phyloP scores from a whole-genome alignment of 352 stramenopile species.

The Phytopythium delawarense region DNA sequence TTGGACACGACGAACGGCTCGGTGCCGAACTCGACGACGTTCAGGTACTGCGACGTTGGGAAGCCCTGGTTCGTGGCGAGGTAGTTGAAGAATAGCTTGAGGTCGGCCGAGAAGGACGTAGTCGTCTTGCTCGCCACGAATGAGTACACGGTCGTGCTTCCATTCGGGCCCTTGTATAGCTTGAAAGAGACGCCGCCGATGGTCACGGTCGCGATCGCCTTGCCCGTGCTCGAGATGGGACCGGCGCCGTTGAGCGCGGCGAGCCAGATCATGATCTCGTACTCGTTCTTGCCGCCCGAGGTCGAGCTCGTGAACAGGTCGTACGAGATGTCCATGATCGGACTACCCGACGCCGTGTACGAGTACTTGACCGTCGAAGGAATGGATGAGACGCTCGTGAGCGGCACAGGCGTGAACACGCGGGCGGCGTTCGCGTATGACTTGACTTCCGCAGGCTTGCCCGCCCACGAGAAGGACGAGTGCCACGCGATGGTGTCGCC shows the following conservation, averaged over 20 bases:
- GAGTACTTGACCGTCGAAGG: constrained; percentile 29
- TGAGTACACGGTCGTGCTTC: too few species aligned
- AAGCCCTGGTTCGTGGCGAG: constrained; percentile 16
- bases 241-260: constrained; percentile 26
- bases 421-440: constrained; percentile 21
- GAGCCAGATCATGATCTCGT: constrained; percentile 38
- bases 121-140: constrained; percentile 14
- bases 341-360: constrained; percentile 21
- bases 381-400: constrained; percentile 28
- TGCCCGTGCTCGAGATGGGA: constrained; percentile 26
- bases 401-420: constrained; percentile 19
- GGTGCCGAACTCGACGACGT: constrained; percentile 23
- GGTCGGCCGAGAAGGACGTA: constrained; percentile 26
- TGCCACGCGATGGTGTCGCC: constrained; percentile 16
- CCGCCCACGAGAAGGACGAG: constrained; percentile 18
- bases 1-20: constrained; percentile 28
- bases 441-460: constrained; percentile 21
- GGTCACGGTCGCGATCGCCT: constrained; percentile 24
- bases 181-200: constrained; percentile 24
- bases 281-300: constrained; percentile 18
- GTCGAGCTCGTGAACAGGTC: constrained; percentile 35
- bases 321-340: constrained; percentile 22
- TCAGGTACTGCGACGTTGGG: constrained; percentile 21
- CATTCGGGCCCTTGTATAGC: constrained; percentile 20
- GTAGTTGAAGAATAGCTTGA: constrained; percentile 26